A percentile compares a stretch with the other conserved stretches of the same genome.
phyloP scores from a whole-genome alignment of 2,329 filamentous ascomycete species.

The Pseudogymnoascus pannorum region DNA sequence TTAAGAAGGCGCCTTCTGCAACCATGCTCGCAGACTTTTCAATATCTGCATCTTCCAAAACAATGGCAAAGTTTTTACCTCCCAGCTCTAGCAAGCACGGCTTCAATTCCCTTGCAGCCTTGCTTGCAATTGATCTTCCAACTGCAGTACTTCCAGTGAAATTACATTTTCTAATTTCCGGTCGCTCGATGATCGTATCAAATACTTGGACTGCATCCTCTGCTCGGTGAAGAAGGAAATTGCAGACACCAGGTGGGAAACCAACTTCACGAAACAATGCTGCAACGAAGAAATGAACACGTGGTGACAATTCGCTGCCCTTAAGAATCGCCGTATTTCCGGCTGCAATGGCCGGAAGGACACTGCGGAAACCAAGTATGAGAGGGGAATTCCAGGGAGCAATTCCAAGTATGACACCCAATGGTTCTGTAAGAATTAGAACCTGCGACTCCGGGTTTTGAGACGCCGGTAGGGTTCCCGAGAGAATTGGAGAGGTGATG shows the following conservation, averaged over 20 bases:
- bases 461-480: constrained; percentile 3
- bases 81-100: constrained; percentile 41
- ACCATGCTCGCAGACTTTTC: constrained; percentile 33
- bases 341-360: constrained; percentile 18
- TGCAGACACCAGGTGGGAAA: constrained; percentile 35
- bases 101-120: constrained; percentile 36
- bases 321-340: constrained; percentile 27
- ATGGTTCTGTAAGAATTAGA: constrained; percentile 19
- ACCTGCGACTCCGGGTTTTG: background rate
- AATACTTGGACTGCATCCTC: constrained; percentile 31
- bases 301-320: constrained; percentile 30
- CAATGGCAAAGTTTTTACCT: constrained; percentile 38
- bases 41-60: constrained; percentile 39
- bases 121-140: constrained; percentile 34
- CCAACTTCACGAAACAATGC: constrained; percentile 35
- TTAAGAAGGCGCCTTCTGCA: constrained; percentile 25
- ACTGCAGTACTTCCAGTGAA: constrained; percentile 39
- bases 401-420: constrained; percentile 28
- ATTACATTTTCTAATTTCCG: constrained; percentile 34
- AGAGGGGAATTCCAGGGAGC: constrained; percentile 28
- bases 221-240: constrained; percentile 30
- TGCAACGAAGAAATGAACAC: constrained; percentile 28
- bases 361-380: constrained; percentile 21
- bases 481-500: constrained; percentile 1
- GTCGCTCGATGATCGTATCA: constrained; percentile 32